Percentiles rank a stretch among this genome's conserved stretches.
Conservation (phyloP, 768 basidiomycete genomes). For the Kwoniella heveanensis region DNA sequence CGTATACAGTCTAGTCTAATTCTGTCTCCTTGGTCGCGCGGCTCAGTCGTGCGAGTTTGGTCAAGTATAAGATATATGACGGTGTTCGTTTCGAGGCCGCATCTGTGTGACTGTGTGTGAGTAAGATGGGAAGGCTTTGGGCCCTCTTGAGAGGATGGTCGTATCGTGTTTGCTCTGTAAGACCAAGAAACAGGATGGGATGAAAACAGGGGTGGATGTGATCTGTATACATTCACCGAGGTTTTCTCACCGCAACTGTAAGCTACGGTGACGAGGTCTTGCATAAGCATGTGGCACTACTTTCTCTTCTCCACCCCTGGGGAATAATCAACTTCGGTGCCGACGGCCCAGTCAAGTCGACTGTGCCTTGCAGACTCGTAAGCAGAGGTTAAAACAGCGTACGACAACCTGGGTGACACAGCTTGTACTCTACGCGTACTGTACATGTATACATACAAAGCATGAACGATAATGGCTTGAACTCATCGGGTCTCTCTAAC, state of each 20-base stretch:
- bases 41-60: too few relatives aligned
- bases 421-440: too few relatives aligned
- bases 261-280: neutral
- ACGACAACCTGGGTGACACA: too few relatives aligned
- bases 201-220: neutral
- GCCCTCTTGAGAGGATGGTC: conserved; percentile 14
- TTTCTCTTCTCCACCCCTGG: neutral
- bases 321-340: neutral
- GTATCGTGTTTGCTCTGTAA: neutral
- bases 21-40: too few relatives aligned
- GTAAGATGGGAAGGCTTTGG: neutral
- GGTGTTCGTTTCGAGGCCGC: too few relatives aligned
- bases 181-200: neutral
- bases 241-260: neutral
- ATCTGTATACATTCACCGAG: neutral
- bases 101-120: too few relatives aligned
- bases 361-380: too few relatives aligned
- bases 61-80: too few relatives aligned
- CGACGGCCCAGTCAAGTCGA: neutral
- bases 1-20: too few relatives aligned
- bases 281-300: neutral
- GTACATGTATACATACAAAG: conserved; percentile 4
- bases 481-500: too few relatives aligned
- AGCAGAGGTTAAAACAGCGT: too few relatives aligned
- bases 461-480: too few relatives aligned